A percentile compares a stretch with the other conserved stretches of the same genome.
phyloP scores from a whole-genome alignment of 139 green algal genomes.

The Limnomonas spitsbergensis region DNA sequence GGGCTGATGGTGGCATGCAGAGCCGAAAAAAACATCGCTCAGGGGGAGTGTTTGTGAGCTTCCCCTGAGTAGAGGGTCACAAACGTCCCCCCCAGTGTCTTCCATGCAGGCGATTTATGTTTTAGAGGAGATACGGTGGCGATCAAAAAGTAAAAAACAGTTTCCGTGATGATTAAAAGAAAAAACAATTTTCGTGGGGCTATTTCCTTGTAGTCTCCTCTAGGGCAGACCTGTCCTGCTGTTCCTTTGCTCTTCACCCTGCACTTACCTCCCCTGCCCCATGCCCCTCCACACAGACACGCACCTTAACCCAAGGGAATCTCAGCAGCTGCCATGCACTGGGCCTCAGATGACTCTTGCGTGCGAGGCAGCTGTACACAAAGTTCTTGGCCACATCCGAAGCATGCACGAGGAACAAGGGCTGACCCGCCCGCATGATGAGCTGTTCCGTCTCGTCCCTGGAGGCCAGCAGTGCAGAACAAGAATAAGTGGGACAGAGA shows the following conservation, averaged over 20 bases:
- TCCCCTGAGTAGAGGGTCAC: no score
- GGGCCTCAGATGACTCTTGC: not conserved
- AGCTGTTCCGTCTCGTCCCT: constrained; percentile 10
- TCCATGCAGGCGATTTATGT: no score
- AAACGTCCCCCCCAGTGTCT: no score
- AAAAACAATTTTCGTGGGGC: not conserved
- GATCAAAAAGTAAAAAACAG: constrained; percentile 4
- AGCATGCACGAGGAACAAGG: constrained; percentile 17
- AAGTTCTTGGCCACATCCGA: constrained; percentile 13
- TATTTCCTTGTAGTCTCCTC: not conserved
- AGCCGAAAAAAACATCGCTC: no score
- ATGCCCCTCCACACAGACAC: constrained; percentile 19
- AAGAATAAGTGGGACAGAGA: not conserved
- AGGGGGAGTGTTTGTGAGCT: no score
- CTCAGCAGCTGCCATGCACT: constrained; percentile 17
- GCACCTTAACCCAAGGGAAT: constrained; percentile 24
- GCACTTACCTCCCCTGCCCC: not conserved
- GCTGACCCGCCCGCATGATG: not conserved
- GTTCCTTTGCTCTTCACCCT: not conserved
- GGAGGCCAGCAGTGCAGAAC: no score
- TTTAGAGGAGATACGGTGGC: no score
- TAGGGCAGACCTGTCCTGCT: not conserved
- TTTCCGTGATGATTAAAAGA: not conserved
- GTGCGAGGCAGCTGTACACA: constrained; percentile 19
- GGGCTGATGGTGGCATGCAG: no score